These are phyloP conservation scores for Boletellus ananas DNA, from an alignment of 768 basidiomycete genomes.

Conservation along the genomic window DNA sequence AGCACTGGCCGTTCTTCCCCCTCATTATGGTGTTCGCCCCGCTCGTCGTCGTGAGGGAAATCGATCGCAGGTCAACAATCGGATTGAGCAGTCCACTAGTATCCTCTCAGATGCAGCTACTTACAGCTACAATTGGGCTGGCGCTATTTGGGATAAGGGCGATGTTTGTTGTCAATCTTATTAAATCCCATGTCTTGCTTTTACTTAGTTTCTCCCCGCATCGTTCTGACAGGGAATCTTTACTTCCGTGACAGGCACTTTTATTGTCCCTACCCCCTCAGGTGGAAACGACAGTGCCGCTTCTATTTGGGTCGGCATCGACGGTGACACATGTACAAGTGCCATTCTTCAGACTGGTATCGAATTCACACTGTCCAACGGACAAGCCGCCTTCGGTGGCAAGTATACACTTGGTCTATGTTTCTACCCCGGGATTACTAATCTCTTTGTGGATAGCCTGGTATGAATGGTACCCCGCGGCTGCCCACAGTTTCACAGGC, in stretches of 20 bases:
- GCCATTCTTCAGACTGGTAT: background rate
- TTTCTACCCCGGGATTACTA: background rate
- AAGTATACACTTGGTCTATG: background rate
- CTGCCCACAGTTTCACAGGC: background rate
- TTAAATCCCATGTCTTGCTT: background rate
- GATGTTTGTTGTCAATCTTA: background rate
- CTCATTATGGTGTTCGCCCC: background rate
- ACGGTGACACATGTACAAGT: background rate
- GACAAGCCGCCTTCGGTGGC: background rate
- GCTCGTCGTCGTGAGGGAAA: background rate
- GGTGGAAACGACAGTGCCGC: background rate
- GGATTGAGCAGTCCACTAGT: background rate
- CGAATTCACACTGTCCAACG: background rate
- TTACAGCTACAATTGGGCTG: background rate
- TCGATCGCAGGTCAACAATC: background rate
- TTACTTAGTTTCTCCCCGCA: background rate
- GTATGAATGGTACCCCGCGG: constrained; percentile 1
- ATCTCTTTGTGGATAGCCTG: background rate
- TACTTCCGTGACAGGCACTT: background rate
- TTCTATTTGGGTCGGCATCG: constrained; percentile 1
- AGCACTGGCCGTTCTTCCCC: background rate
- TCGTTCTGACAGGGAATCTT: background rate
- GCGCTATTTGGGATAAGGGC: background rate
- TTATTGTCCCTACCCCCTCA: background rate
- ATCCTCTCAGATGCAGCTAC: background rate